Evolutionary conservation across 768 basidiomycete genomes (phyloP).

Genomic region (Agaricus subrufescens): DNA sequence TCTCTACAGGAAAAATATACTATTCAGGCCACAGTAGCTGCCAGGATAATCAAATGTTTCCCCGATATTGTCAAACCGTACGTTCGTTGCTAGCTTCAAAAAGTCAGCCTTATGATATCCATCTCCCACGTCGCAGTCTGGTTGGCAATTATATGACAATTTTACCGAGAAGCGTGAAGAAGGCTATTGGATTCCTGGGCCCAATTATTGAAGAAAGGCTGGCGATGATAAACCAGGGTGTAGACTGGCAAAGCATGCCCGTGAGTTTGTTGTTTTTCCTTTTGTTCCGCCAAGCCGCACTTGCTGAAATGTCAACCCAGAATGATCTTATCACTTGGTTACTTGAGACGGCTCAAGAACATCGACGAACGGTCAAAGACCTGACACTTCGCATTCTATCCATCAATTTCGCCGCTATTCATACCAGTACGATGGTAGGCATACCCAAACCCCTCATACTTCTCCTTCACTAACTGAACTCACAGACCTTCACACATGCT

Average conservation of each 20-base stretch:
- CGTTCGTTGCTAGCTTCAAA: neutral
- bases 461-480: neutral
- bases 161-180: conserved; percentile 17
- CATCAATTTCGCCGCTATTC: conserved; percentile 35
- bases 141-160: conserved; percentile 20
- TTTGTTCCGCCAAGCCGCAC: neutral
- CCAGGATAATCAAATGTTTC: conserved; percentile 17
- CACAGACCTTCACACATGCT: conserved; percentile 5
- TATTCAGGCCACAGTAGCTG: conserved; percentile 14
- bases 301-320: conserved; percentile 17
- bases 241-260: conserved; percentile 27
- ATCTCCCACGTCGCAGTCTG: conserved; percentile 9
- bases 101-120: no score
- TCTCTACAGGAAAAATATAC: conserved; percentile 20
- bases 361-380: conserved; percentile 24
- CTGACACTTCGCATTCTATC: conserved; percentile 21
- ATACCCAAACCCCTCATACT: neutral
- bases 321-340: conserved; percentile 45
- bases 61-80: conserved; percentile 18
- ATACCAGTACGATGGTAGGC: conserved; percentile 34
- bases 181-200: conserved; percentile 20
- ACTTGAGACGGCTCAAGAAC: conserved; percentile 29
- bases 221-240: conserved; percentile 21
- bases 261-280: conserved; percentile 15
- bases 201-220: conserved; percentile 28